Base-by-base conservation (phyloP, 163 green algal species). In the Scenedesmus sp. region DNA sequence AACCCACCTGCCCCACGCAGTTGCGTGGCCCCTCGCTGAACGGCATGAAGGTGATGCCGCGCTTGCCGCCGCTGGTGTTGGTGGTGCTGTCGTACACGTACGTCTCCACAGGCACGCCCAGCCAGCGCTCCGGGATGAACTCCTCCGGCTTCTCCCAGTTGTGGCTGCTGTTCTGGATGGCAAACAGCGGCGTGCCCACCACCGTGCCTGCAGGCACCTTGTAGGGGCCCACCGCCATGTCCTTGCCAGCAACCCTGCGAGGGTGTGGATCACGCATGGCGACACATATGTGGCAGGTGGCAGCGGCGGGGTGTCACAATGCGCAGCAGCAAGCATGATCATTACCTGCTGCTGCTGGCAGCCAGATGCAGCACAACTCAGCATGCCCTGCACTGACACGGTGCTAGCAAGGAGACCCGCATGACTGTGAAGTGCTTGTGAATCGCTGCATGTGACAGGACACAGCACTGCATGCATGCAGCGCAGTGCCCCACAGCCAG, bases 1-100 rank as follows among this genome's bases (percentile, higher is more conserved):
- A 20, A n/a, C 65, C 30, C 65, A 76, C 65, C 91, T 96, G 94
- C 0, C 95, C 95, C 76, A 97, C 94, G 76, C 95, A 97, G 92
- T 93, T 94, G 81, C 95, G 93, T 1, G 93, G 94, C 1, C 95
- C 95, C 89, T 95, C 92, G 83, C 78, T 92, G 87, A 96, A 96
- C 0, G 94, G 94, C 92, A 96, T 95, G 91, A 93, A 96, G 37
- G 88, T 93, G 86, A 93, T 90, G 42, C 85, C 84, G 35, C 61
- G 83, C 80, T 90, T 91, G 78, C 82, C 89, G 0, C 76, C 80
- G 16, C 51, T 56, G 24, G 81, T 81, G 61, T 35, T 33, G n/a
- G 7, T 76, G 43, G 83, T 93, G 87, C 87, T 92, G 87, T 91
- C 85, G 44, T 89, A 89, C 59, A 95, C 92, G 61, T 94, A 96